These are phyloP conservation scores for Edaphochlamys debaryana DNA, from an alignment of 139 green algal species.

Conservation along the genomic window DNA sequence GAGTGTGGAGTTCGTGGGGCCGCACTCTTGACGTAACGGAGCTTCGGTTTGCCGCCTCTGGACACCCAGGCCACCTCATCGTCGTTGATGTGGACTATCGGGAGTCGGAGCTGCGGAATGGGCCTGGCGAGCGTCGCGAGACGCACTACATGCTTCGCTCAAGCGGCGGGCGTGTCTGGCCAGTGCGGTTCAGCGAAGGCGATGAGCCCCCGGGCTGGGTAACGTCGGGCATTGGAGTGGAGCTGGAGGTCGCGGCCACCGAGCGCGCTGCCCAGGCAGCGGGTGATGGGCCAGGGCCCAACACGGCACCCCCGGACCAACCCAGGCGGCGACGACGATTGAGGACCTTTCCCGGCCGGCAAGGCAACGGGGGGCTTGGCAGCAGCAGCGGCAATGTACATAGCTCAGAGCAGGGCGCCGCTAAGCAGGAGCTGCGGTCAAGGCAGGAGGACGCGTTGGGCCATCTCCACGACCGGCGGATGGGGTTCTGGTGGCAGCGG, in stretches of 20 bases:
- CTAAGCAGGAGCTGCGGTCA: too few species aligned
- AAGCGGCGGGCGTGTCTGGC: background rate
- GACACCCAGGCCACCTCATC: background rate
- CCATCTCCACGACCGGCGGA: background rate
- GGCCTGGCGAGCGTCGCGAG: background rate
- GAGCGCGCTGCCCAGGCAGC: background rate
- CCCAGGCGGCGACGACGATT: too few species aligned
- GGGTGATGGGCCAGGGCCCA: too few species aligned
- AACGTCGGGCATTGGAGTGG: background rate
- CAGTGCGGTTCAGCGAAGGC: background rate
- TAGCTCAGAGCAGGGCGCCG: too few species aligned
- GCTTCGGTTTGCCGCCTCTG: too few species aligned
- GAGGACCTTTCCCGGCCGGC: too few species aligned
- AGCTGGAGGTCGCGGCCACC: slow-evolving; percentile 1
- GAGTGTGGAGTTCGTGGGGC: too few species aligned
- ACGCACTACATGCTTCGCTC: slow-evolving; percentile 6
- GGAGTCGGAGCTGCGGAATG: background rate
- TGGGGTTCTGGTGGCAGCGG: background rate
- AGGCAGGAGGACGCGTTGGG: background rate
- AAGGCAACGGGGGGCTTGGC: background rate
- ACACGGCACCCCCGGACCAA: background rate
- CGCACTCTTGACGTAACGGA: too few species aligned
- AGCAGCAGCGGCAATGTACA: background rate
- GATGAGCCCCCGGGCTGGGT: background rate
- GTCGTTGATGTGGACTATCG: background rate